Evolutionary conservation across 768 basidiomycete genomes (phyloP).

Genomic region (Pholiota conissans): DNA sequence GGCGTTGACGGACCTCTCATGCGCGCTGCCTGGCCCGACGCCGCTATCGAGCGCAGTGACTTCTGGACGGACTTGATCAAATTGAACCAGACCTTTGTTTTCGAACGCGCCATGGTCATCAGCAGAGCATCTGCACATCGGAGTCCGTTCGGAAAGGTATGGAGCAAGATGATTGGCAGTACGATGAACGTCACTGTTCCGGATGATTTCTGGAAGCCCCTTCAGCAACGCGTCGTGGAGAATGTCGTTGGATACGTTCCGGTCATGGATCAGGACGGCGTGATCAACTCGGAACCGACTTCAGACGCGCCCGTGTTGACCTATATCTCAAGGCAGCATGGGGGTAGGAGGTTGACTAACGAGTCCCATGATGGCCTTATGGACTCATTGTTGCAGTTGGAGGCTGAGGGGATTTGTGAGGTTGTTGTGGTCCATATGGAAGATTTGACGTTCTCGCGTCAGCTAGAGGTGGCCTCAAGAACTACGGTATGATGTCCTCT

Average conservation of each 20-base stretch:
- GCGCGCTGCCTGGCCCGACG: constrained; percentile 65
- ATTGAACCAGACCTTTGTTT: constrained; percentile 50
- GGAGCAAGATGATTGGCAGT: constrained; percentile 34
- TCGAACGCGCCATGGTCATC: constrained; percentile 58
- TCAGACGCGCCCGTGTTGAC: constrained; percentile 30
- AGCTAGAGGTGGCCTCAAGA: constrained; percentile 57
- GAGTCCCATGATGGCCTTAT: constrained; percentile 53
- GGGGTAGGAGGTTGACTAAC: constrained; percentile 37
- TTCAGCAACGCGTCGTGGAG: constrained; percentile 26
- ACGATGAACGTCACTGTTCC: constrained; percentile 31
- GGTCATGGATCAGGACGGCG: constrained; percentile 8
- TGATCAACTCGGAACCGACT: constrained; percentile 3
- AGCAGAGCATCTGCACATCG: constrained; percentile 62
- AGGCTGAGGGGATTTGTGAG: constrained; percentile 49
- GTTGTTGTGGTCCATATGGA: constrained; percentile 43
- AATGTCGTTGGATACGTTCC: constrained; percentile 29
- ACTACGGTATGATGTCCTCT: constrained; percentile 51
- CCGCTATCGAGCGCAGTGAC: constrained; percentile 52
- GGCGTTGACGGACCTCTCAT: constrained; percentile 65
- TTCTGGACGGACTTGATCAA: constrained; percentile 65
- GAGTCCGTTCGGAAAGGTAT: constrained; percentile 25
- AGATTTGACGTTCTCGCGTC: constrained; percentile 56
- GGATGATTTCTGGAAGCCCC: constrained; percentile 31
- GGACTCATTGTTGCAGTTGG: constrained; percentile 43
- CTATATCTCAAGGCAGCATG: constrained; percentile 61